Evolutionary conservation across 331 rosid genomes (phyloP).

Genomic region (Acacia pycnantha): DNA sequence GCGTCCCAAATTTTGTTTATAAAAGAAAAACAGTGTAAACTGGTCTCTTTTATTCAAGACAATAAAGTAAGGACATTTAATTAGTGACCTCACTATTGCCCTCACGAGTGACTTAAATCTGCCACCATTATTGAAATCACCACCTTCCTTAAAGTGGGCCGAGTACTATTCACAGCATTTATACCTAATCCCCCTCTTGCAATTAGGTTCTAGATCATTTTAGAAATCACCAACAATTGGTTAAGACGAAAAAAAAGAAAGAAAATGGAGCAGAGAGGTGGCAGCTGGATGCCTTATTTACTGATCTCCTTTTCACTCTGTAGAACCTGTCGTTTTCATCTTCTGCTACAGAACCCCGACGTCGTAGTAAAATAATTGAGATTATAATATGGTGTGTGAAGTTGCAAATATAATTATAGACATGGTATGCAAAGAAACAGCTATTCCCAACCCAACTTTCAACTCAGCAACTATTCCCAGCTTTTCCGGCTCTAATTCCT

Average conservation of each 20-base stretch:
- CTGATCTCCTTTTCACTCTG: background rate
- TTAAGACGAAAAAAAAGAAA: background rate
- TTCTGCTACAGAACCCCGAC: background rate
- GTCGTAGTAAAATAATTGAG: conserved; percentile 8
- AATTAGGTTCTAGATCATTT: conserved; percentile 7
- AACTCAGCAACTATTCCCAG: conserved; percentile 34
- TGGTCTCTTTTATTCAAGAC: background rate
- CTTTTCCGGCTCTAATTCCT: conserved; percentile 76
- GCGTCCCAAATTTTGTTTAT: too few relatives aligned
- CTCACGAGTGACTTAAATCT: background rate
- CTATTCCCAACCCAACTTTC: conserved; percentile 45
- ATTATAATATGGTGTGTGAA: background rate
- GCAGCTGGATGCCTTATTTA: conserved; percentile 34
- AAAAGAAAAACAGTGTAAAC: background rate
- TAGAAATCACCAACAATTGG: conserved; percentile 16
- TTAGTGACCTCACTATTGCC: background rate
- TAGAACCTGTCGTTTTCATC: conserved; percentile 34
- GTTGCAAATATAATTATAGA: background rate
- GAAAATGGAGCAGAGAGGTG: background rate
- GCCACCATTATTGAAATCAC: background rate
- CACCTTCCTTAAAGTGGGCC: background rate
- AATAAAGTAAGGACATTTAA: background rate
- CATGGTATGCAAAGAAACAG: conserved; percentile 29
- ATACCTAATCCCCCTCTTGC: conserved; percentile 18
- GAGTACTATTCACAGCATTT: background rate